Percentiles rank a stretch among this genome's conserved stretches.
Conservation (phyloP, 148 eudicot genomes). For the Mesembryanthemum crystallinum region DNA sequence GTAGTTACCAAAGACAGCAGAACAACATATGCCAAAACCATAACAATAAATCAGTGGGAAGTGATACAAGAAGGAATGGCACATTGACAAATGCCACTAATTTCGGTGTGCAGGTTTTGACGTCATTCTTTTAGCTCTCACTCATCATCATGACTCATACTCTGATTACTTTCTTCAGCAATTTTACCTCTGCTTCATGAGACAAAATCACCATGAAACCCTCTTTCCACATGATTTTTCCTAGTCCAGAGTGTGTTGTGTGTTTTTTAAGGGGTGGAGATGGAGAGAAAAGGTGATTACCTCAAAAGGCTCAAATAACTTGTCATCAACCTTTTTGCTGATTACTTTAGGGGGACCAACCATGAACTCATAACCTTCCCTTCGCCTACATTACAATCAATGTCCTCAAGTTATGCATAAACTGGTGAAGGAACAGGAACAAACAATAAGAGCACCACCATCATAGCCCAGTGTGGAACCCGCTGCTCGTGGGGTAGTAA, state of each 20-base stretch:
- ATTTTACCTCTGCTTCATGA: not conserved
- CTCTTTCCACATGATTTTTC: not conserved
- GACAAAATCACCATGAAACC: not conserved
- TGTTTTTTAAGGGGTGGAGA: not conserved
- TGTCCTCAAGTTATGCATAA: slow-evolving; percentile 11
- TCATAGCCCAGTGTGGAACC: not conserved
- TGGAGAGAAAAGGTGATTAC: slow-evolving; percentile 31
- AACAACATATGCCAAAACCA: too few species aligned
- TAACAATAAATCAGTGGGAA: too few species aligned
- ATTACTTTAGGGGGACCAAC: slow-evolving; percentile 99
- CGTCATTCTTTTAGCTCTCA: not conserved
- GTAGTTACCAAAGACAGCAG: too few species aligned
- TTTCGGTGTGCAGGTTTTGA: not conserved
- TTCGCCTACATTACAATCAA: slow-evolving; percentile 53
- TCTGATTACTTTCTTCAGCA: not conserved
- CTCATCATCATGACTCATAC: not conserved
- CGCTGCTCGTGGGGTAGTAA: not conserved
- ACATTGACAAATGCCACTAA: not conserved
- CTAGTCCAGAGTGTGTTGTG: not conserved
- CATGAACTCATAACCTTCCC: slow-evolving; percentile 98
- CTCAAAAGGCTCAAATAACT: slow-evolving; percentile 87
- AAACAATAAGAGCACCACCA: not conserved
- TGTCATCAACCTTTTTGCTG: slow-evolving; percentile 72
- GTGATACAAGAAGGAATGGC: too few species aligned
- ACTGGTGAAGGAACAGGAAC: not conserved